Evolutionary conservation across 495 filamentous ascomycete genomes (phyloP).

Genomic region (Daldinia loculata): DNA sequence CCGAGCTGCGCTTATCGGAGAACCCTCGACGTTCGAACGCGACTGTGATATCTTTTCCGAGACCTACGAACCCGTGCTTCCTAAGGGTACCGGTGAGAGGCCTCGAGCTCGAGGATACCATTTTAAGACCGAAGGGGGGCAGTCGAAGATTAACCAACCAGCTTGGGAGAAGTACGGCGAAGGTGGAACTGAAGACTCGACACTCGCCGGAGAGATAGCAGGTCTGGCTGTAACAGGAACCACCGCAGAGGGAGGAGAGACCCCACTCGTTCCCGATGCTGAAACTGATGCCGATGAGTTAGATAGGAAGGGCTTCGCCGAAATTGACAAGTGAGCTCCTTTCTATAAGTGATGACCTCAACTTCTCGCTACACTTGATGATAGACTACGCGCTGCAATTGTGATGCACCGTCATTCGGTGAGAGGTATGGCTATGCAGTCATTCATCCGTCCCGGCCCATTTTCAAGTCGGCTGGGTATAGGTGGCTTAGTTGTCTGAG

Average conservation of each 20-base stretch:
- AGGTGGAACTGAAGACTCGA: constrained; percentile 30
- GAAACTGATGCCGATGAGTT: constrained; percentile 63
- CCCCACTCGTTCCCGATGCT: constrained; percentile 57
- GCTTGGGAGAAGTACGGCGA: constrained; percentile 63
- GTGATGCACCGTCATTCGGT: neutral
- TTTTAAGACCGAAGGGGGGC: constrained; percentile 72
- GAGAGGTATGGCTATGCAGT: neutral
- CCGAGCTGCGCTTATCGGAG: constrained; percentile 60
- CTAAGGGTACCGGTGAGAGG: constrained; percentile 75
- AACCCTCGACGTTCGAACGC: constrained; percentile 67
- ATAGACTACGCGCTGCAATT: neutral
- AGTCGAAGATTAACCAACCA: constrained; percentile 71
- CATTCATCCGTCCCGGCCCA: neutral
- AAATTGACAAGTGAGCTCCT: constrained; percentile 46
- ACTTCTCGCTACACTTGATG: neutral
- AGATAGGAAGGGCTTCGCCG: constrained; percentile 68
- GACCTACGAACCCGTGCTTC: constrained; percentile 72
- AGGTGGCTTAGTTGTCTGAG: neutral
- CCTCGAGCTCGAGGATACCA: constrained; percentile 89
- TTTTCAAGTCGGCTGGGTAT: neutral
- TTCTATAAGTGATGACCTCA: neutral
- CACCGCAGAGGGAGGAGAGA: constrained; percentile 37
- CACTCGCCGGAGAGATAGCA: constrained; percentile 38
- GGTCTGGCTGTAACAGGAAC: constrained; percentile 39
- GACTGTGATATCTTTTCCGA: constrained; percentile 64